Evolutionary conservation across 176 grass and related monocot species (phyloP), one percentile per base, ranked within the genome.

Genomic region (Otatea glauca): DNA sequence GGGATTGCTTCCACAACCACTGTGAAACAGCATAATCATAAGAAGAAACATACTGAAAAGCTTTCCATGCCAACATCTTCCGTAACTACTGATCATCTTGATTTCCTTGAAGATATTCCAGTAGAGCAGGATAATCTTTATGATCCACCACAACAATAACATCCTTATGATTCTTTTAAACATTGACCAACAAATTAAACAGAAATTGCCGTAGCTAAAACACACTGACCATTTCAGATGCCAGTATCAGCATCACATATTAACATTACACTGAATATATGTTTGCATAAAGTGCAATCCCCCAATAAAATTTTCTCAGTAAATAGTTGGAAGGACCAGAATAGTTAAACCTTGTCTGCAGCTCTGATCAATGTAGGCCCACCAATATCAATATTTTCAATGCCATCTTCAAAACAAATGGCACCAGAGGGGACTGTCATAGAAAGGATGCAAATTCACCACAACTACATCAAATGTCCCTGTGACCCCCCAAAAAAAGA

Each of bases 381-480:
- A 75, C 93, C 90, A 79, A 92, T 95, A 83, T 95, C 93, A 71
- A 92, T 92, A 85, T 87, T 95, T 79, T 95, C 93, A 82, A 95
- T 83, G 34, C 90, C 93, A 67, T 92, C 93, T 50, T 92, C 93
- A 85, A 96, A 92, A 79, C 88, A 81, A 65, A 96, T 81, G 80
- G 59, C 43, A 61, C 58, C 81, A 64, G 88, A 83, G 47, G 93
- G 92, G 72, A 96, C 93, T 96, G 45, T 96, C 86, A 72, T 92
- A 91, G 72, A 96, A 96, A 47, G 93, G 93, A 84, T 96, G 92
- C 68, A 96, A 85, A 70, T 96, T 96, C 25, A 92, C 91, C 75
- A 96, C 93, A 63, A 92, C 91, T 59, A 96, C 78, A 82, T 96
- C 93, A 85, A 96, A 92, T 87, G 91, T 92, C 13, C 88, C 91